Base-by-base conservation (phyloP, 139 green algal species). In the Micromonas pusilla region DNA sequence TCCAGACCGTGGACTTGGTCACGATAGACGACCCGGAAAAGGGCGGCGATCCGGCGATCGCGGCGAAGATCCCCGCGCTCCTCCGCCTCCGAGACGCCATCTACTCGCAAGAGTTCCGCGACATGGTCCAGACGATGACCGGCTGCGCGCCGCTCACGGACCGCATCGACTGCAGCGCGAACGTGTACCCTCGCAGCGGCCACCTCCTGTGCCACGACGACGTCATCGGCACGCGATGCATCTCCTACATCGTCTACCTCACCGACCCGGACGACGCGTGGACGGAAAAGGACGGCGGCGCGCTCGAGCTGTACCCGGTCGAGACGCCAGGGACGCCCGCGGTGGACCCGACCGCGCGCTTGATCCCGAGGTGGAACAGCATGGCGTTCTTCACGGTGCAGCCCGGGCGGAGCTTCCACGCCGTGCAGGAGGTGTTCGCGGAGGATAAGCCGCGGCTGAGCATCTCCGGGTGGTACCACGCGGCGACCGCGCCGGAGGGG, bases 211-310 rank as follows among this genome's bases (percentile, higher is more conserved):
- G 88, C 79, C 92, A 97, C 76, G 92, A 97, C 82, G 92, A 96
- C 81, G 92, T 97, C 30, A 97, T 97, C 20, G 90, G 91, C 38
- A 89, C 84, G 66, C 86, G 91, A 25, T 79, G 86, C 1, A 89
- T 97, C 52, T 93, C 87, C 0, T 97, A 88, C 83, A 96, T 97
- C 73, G 88, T 97, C 37, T 97, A 97, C 82, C 85, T 97, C 4
- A 94, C 91, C 23, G 91, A 97, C 84, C 91, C 92, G 0, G 90
- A 94, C 30, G 79, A 88, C 5, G 60, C 63, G 0, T 97, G 91
- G 91, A 83, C 60, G 0, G 79, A 76, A 2, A 81, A 85, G 53
- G 91, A 96, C 67, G 92, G 92, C 19, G 92, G 92, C 21, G 88
- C 88, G 19, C 86, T 97, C 76, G 92, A 96, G 87, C 85, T 97